Conservation (phyloP, 163 green algal species). For the Chloroidium sp. region DNA sequence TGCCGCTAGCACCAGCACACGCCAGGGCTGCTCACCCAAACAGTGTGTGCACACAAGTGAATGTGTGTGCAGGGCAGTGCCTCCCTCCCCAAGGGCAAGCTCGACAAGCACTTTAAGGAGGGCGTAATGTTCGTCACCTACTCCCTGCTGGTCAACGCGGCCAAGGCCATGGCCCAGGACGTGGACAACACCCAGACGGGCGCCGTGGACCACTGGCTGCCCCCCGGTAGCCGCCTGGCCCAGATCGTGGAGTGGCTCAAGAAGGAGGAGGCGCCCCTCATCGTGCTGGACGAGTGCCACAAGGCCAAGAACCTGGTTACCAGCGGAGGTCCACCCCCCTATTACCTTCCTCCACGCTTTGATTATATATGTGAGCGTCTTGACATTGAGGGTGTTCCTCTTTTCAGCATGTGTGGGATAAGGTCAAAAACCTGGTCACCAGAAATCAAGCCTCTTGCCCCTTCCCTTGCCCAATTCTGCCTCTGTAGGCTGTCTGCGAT, state of each 20-base stretch:
- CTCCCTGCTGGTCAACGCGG: constrained; percentile 15
- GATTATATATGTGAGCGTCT: no score
- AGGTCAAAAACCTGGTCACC: no score
- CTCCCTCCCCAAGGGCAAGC: constrained; percentile 28
- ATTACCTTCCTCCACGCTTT: no score
- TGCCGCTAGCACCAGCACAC: not conserved
- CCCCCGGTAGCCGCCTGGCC: constrained; percentile 20
- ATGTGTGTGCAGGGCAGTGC: constrained; percentile 1
- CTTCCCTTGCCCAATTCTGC: no score
- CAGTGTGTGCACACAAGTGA: no score
- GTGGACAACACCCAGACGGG: not conserved
- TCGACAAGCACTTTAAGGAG: constrained; percentile 26
- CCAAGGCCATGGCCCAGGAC: constrained; percentile 4
- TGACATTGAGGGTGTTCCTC: no score
- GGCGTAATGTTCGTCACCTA: constrained; percentile 66
- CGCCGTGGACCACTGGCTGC: no score
- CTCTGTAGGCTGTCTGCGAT: no score
- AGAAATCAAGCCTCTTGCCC: no score
- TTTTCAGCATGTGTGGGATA: no score
- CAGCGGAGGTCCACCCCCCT: not conserved
- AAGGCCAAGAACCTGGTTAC: constrained; percentile 81
- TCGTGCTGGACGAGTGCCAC: constrained; percentile 60
- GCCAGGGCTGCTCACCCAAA: not conserved
- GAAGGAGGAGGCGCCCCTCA: constrained; percentile 9
- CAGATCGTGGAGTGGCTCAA: constrained; percentile 54